A percentile compares a stretch with the other conserved stretches of the same genome.
These are phyloP conservation scores for Monilinia polystroma DNA, from an alignment of 2,329 filamentous ascomycete species.

Conservation along the genomic window DNA sequence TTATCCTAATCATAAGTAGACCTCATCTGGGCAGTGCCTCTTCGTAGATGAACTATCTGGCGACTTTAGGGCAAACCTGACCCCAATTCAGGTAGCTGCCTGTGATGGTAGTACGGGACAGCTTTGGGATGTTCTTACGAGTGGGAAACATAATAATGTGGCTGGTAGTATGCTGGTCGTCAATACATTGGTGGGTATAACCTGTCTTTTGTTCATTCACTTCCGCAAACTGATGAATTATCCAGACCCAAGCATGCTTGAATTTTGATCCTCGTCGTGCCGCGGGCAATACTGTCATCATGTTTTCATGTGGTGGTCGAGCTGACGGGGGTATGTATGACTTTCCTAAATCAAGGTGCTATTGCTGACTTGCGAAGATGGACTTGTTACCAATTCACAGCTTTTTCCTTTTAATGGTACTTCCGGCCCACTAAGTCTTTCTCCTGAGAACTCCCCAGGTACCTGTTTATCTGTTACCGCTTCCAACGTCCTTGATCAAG, in stretches of 20 bases:
- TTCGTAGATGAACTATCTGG: conserved; percentile 48
- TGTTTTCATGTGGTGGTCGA: conserved; percentile 46
- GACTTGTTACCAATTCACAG: conserved; percentile 21
- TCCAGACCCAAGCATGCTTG: conserved; percentile 54
- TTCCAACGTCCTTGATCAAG: conserved; percentile 44
- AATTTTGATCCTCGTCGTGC: conserved; percentile 56
- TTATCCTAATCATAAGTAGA: conserved; percentile 11
- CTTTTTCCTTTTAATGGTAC: conserved; percentile 23
- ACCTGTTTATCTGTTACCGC: conserved; percentile 47
- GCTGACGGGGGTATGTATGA: conserved; percentile 21
- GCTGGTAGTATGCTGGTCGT: conserved; percentile 50
- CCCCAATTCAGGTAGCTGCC: conserved; percentile 44
- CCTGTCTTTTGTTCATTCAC: not conserved
- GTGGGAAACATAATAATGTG: conserved; percentile 52
- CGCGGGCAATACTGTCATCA: conserved; percentile 52
- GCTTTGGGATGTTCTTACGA: conserved; percentile 47
- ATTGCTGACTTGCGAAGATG: conserved; percentile 3
- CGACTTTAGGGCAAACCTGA: conserved; percentile 48
- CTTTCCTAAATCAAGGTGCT: not conserved
- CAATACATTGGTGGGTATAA: conserved; percentile 47
- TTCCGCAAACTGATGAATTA: not conserved
- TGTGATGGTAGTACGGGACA: conserved; percentile 45
- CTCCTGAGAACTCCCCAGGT: conserved; percentile 46
- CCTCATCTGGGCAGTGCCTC: conserved; percentile 44
- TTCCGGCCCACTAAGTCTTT: conserved; percentile 44